Percentiles rank a stretch among this genome's conserved stretches.
phyloP scores from a whole-genome alignment of 176 grass and related monocot species.

The Aegilops longissima region DNA sequence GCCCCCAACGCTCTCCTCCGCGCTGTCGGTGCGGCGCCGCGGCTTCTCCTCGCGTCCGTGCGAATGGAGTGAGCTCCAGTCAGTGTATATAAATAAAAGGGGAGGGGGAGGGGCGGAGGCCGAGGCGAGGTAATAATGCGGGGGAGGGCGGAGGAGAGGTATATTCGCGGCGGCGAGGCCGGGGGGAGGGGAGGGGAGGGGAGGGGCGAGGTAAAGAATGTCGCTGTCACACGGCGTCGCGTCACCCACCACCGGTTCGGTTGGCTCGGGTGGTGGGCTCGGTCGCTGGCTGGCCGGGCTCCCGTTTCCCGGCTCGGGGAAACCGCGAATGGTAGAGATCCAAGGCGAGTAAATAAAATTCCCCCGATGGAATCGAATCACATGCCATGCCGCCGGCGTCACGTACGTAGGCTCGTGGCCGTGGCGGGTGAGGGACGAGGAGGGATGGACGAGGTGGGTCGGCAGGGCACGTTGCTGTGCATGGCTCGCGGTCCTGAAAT shows the following conservation, averaged over 20 bases:
- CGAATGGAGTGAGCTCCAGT: background rate
- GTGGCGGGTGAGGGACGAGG: too few relatives aligned
- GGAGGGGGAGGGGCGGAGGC: background rate
- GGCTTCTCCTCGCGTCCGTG: constrained; percentile 9
- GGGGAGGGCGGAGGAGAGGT: background rate
- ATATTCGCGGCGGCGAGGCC: constrained; percentile 23
- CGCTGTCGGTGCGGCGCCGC: background rate
- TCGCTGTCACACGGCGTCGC: constrained; percentile 45
- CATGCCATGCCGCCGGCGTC: too few relatives aligned
- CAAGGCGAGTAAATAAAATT: background rate
- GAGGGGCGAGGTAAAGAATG: constrained; percentile 52
- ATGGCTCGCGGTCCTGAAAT: too few relatives aligned
- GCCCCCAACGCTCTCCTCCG: background rate
- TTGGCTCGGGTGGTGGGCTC: background rate
- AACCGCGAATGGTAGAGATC: background rate
- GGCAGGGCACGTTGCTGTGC: too few relatives aligned
- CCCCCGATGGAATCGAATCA: background rate
- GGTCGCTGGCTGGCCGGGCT: background rate
- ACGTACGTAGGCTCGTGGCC: too few relatives aligned
- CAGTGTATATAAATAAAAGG: background rate
- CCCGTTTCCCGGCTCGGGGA: background rate
- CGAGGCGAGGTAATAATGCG: background rate
- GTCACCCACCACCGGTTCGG: background rate
- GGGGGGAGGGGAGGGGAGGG: background rate
- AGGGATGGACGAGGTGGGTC: too few relatives aligned